A percentile compares a stretch with the other conserved stretches of the same genome.
Evolutionary conservation across 2,329 filamentous ascomycete genomes (phyloP).

Genomic region (Ceratocystis ficicola): DNA sequence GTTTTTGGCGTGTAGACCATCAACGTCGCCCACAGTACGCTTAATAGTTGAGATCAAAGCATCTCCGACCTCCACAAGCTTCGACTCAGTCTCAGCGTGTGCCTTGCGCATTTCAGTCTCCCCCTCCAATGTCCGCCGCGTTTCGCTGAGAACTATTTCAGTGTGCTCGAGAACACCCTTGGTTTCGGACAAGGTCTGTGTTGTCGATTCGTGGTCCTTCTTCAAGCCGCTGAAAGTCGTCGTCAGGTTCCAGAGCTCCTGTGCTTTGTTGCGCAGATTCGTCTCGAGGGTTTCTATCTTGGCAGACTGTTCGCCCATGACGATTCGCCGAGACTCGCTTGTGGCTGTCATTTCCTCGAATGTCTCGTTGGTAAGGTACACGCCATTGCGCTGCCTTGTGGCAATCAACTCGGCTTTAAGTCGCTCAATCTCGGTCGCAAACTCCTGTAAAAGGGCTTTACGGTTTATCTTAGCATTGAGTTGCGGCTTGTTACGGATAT

Average conservation of each 20-base stretch:
- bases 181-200: slow-evolving; percentile 60
- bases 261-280: slow-evolving; percentile 83
- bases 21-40: slow-evolving; percentile 67
- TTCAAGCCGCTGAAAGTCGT: slow-evolving; percentile 79
- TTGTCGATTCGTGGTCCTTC: slow-evolving; percentile 75
- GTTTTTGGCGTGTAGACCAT: slow-evolving; percentile 74
- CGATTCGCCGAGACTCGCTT: slow-evolving; percentile 81
- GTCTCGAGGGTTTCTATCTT: slow-evolving; percentile 86
- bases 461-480: slow-evolving; percentile 87
- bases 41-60: slow-evolving; percentile 67
- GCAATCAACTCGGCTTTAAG: slow-evolving; percentile 88
- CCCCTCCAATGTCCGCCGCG: slow-evolving; percentile 62
- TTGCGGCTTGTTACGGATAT: slow-evolving; percentile 96
- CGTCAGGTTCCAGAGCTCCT: slow-evolving; percentile 78
- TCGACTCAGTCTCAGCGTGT: slow-evolving; percentile 71
- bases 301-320: slow-evolving; percentile 82
- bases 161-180: slow-evolving; percentile 76
- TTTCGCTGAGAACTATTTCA: slow-evolving; percentile 68
- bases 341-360: slow-evolving; percentile 87
- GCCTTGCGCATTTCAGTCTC: slow-evolving; percentile 71
- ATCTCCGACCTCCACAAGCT: slow-evolving; percentile 59
- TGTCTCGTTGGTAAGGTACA: slow-evolving; percentile 78
- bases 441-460: slow-evolving; percentile 80
- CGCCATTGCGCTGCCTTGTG: slow-evolving; percentile 84
- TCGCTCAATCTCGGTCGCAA: slow-evolving; percentile 85